A percentile compares a stretch with the other conserved stretches of the same genome.
Evolutionary conservation across 2,329 filamentous ascomycete genomes (phyloP).

Genomic region (Elsinoe australis): DNA sequence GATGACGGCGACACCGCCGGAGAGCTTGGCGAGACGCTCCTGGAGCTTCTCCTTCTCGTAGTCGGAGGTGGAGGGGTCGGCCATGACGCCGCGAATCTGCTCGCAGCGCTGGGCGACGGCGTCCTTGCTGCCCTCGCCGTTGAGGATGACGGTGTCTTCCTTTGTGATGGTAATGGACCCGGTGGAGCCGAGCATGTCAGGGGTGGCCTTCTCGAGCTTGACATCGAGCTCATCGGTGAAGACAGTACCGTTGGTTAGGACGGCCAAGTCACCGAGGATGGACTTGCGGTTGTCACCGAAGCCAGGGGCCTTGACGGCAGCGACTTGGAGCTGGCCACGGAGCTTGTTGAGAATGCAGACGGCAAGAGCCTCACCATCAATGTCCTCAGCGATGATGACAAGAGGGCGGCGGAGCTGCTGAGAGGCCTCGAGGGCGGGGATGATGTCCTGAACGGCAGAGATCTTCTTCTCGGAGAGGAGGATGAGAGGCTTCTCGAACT

Average conservation of each 20-base stretch:
- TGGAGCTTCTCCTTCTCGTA: constrained; percentile 99
- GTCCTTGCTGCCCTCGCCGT: constrained; percentile 94
- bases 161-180: constrained; percentile 99
- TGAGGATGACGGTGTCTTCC: constrained; percentile 98
- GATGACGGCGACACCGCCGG: constrained; percentile 97
- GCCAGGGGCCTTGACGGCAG: constrained; percentile 95
- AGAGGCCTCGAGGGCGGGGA: constrained; percentile 93
- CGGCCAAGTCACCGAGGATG: constrained; percentile 91
- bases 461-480: constrained; percentile 99
- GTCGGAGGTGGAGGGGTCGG: constrained; percentile 86
- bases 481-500: constrained; percentile 99
- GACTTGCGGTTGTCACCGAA: constrained; percentile 99
- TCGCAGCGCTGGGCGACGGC: constrained; percentile 89
- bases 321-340: constrained; percentile 96
- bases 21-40: constrained; percentile 98
- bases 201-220: constrained; percentile 96
- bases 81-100: constrained; percentile 96
- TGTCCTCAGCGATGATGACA: constrained; percentile 98
- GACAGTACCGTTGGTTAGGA: constrained; percentile 93
- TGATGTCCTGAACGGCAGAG: constrained; percentile 96
- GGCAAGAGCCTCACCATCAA: constrained; percentile 94
- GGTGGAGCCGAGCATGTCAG: constrained; percentile 92
- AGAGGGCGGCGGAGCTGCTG: constrained; percentile 91
- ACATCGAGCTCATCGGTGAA: constrained; percentile 98
- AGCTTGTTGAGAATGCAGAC: constrained; percentile 99